These are phyloP conservation scores for Mucor mucedo DNA, from an alignment of 371 early-diverging fungal species.

Conservation along the genomic window DNA sequence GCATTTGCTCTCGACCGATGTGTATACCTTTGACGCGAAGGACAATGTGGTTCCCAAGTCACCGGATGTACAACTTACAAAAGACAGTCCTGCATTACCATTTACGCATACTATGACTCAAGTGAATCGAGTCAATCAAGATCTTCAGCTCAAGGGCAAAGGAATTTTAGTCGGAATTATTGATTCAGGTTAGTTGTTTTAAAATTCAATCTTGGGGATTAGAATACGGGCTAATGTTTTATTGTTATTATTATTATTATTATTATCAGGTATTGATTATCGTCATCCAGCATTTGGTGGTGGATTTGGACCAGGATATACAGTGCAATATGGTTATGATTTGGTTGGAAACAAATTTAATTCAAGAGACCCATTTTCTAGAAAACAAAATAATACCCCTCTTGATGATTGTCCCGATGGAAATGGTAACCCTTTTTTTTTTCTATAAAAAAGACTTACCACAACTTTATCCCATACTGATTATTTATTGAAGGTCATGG, in stretches of 20 bases:
- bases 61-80: conserved; percentile 3
- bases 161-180: conserved; percentile 72
- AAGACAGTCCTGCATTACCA: conserved; percentile 3
- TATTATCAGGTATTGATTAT: conserved; percentile 58
- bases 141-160: conserved; percentile 60
- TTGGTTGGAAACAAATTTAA: conserved; percentile 53
- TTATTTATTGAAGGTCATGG: conserved; percentile 48
- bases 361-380: conserved; percentile 14
- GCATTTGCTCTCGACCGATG: neutral
- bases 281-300: conserved; percentile 75
- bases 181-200: conserved; percentile 56
- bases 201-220: no score
- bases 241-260: conserved; percentile 32
- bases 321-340: conserved; percentile 63
- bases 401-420: conserved; percentile 28
- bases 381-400: conserved; percentile 18
- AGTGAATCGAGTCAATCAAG: conserved; percentile 52
- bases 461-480: neutral
- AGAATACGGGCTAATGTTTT: neutral
- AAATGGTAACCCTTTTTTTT: conserved; percentile 16
- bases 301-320: conserved; percentile 64
- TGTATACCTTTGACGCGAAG: neutral
- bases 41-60: neutral
- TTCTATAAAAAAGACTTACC: no score
- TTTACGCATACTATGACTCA: conserved; percentile 65